Conservation (phyloP, 148 eudicot species). For the Rhododendron ovatum region DNA sequence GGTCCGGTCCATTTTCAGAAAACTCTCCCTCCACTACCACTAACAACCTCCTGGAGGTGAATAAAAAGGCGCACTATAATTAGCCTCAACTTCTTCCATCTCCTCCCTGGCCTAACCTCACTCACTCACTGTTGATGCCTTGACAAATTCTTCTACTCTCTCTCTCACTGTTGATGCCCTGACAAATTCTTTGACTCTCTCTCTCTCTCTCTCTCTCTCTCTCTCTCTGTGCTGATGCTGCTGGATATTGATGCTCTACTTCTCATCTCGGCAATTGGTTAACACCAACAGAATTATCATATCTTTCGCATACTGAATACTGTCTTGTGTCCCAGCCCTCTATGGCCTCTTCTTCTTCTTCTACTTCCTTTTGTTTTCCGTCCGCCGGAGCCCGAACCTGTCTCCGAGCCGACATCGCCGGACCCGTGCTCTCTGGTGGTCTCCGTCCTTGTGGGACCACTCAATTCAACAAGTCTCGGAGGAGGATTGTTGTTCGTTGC, state of each 20-base stretch:
- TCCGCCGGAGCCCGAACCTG: conserved; percentile 18
- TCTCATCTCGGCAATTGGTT: background rate
- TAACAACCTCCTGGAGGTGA: too few species aligned
- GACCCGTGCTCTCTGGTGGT: conserved; percentile 6
- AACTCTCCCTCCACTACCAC: too few species aligned
- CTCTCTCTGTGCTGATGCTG: background rate
- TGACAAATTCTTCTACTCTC: background rate
- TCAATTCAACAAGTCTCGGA: conserved; percentile 16
- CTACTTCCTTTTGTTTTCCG: conserved; percentile 47
- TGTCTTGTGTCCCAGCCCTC: background rate
- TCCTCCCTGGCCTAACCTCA: background rate
- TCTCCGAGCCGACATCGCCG: conserved; percentile 9
- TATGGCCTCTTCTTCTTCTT: conserved; percentile 37
- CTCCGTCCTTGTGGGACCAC: conserved; percentile 14
- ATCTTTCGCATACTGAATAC: background rate
- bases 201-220: too few species aligned
- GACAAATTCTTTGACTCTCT: too few species aligned
- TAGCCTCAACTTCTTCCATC: background rate
- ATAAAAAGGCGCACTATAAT: too few species aligned
- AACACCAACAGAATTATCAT: background rate
- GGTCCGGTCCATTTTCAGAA: too few species aligned
- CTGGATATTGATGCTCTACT: background rate
- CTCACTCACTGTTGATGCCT: background rate
- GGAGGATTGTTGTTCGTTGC: conserved; percentile 41
- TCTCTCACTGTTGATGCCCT: too few species aligned